Evolutionary conservation across 2,329 filamentous ascomycete genomes (phyloP).

Genomic region (Raffaelea deltoideospora): DNA sequence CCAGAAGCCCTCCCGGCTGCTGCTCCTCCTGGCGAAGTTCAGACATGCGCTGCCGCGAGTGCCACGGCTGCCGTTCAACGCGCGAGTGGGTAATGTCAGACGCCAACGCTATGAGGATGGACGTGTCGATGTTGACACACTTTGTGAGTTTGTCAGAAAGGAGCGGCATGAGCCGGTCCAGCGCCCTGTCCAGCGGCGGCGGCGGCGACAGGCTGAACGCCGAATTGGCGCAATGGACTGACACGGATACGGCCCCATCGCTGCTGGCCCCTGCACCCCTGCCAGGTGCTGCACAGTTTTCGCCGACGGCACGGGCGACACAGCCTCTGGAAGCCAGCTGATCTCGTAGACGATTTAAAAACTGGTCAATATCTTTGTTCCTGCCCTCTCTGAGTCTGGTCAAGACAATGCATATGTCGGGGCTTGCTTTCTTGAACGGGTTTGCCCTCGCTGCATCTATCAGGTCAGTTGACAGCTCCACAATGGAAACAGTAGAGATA

Average conservation of each 20-base stretch:
- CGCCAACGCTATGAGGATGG: constrained; percentile 55
- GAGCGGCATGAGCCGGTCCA: constrained; percentile 10
- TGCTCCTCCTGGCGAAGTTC: constrained; percentile 51
- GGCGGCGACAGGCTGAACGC: constrained; percentile 9
- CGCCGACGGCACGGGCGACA: too few species aligned
- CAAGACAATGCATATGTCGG: constrained; percentile 13
- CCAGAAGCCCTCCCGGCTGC: constrained; percentile 39
- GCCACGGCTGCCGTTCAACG: constrained; percentile 21
- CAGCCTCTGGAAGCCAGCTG: too few species aligned
- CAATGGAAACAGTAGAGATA: constrained; percentile 13
- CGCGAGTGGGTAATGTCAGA: constrained; percentile 54
- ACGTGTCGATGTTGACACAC: constrained; percentile 48
- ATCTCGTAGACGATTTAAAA: constrained; percentile 12
- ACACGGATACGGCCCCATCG: constrained; percentile 10
- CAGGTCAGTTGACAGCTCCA: constrained; percentile 13
- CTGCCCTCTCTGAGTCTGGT: constrained; percentile 14
- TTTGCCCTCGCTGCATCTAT: constrained; percentile 15
- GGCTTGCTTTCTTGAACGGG: constrained; percentile 12
- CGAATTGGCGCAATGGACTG: constrained; percentile 14
- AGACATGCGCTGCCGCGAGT: constrained; percentile 42
- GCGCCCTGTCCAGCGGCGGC: constrained; percentile 10
- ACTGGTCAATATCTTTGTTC: constrained; percentile 12
- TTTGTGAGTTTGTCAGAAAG: constrained; percentile 12
- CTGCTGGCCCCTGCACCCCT: constrained; percentile 4
- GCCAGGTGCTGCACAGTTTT: too few species aligned